Conservation (phyloP, 306 rosid species). For the Cyclanthera cordifolia region DNA sequence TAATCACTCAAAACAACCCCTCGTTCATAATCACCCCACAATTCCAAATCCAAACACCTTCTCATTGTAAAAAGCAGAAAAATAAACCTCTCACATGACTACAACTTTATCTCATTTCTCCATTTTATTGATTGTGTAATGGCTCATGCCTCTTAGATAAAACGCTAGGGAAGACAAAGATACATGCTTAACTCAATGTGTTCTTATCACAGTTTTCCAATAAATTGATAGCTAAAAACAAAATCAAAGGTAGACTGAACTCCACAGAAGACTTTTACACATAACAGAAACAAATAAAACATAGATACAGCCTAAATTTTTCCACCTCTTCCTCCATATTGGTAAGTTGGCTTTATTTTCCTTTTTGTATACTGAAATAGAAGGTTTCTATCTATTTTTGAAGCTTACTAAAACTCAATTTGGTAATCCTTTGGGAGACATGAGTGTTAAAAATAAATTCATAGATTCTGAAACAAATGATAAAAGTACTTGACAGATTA, state of each 20-base stretch:
- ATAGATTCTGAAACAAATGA: conserved; percentile 3
- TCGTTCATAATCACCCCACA: too few species aligned
- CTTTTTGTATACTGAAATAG: too few species aligned
- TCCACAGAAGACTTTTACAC: background rate
- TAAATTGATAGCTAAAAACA: background rate
- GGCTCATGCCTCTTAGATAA: background rate
- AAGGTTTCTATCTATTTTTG: too few species aligned
- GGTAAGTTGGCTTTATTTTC: too few species aligned
- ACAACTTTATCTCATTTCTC: background rate
- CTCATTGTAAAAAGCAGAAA: too few species aligned
- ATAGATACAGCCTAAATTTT: background rate
- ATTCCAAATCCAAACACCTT: too few species aligned
- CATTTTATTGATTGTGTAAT: background rate
- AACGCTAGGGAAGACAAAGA: background rate
- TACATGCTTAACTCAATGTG: background rate
- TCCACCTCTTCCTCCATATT: conserved; percentile 44
- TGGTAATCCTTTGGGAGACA: too few species aligned
- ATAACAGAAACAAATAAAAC: background rate
- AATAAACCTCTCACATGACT: too few species aligned
- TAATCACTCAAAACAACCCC: too few species aligned
- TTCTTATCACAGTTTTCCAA: background rate
- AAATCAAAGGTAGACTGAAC: background rate
- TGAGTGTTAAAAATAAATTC: too few species aligned
- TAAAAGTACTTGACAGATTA: too few species aligned
- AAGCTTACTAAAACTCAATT: too few species aligned